Percentiles rank a stretch among this genome's conserved stretches.
These are phyloP conservation scores for Emiliania huxleyi DNA, from an alignment of 78 protist genomes.

Conservation along the genomic window DNA sequence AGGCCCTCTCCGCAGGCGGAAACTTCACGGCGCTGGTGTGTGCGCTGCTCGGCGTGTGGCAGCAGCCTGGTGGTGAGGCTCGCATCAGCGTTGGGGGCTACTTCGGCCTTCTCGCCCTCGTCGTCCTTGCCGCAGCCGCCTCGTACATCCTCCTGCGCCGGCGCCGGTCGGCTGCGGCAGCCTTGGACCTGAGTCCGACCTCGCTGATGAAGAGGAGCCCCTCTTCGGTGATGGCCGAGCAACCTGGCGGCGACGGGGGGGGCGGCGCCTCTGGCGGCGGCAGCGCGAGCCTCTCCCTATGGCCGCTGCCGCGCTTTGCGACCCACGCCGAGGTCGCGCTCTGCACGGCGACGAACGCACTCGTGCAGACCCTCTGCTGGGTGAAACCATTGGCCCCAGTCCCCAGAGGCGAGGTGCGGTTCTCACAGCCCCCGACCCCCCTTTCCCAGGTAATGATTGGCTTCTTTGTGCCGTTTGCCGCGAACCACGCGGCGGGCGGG, in stretches of 20 bases:
- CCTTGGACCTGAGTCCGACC: too few species aligned
- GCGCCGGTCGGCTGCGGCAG: too few species aligned
- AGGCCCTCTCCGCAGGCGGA: too few species aligned
- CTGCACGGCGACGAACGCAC: background rate
- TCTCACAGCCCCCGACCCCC: too few species aligned
- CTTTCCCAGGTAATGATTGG: background rate
- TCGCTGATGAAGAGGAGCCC: too few species aligned
- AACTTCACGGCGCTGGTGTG: background rate
- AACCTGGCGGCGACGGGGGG: background rate
- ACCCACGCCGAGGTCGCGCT: background rate
- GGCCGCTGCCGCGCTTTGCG: background rate
- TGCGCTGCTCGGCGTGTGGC: background rate
- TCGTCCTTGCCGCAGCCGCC: background rate
- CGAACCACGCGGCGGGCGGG: background rate
- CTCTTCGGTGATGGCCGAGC: background rate
- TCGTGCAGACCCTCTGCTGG: background rate
- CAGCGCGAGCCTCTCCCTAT: background rate
- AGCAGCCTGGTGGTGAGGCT: background rate
- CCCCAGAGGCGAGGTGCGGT: too few species aligned
- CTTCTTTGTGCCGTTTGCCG: background rate
- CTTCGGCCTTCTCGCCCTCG: background rate
- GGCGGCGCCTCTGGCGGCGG: background rate
- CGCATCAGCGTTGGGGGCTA: background rate
- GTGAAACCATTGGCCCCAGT: too few species aligned
- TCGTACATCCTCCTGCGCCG: background rate